Evolutionary conservation across 2,329 filamentous ascomycete genomes (phyloP), one percentile per base, ranked within the genome.

Genomic region (Botrytis tulipae): DNA sequence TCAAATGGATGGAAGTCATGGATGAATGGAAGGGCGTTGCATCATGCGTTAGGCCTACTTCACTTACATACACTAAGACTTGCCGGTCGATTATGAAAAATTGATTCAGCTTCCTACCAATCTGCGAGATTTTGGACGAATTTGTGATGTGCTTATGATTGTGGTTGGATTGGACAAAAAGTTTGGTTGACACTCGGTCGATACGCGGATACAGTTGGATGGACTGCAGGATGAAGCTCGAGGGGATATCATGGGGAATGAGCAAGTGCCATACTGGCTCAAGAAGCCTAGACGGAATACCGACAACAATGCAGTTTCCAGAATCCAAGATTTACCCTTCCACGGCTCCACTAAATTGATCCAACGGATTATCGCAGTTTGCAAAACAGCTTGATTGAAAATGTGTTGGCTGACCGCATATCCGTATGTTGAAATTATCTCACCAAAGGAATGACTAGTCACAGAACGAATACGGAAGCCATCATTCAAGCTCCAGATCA

Each of bases 101-200:
- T 71, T 69, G 71, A 73, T 68, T 69, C 71, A 61, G 42, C 63
- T 73, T 73, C 71, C 71, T 73, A 60, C 71, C 71, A 69, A 48
- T 37, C 54, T 62, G 12, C 37, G 57, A 62, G 54, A 60, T 35
- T 62, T 14, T 46, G 51, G 57, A 46, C 57, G 68, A 70, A 40
- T 20, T 62, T 44, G 51, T 62, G 57, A 70, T 70, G n/a, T 69
- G 40, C 29, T 73, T 32, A 54, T 73, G 29, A 46, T 61, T 62
- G 8, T 35, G 51, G 29, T 61, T 42, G 68, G 18, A 37, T 46
- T 37, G 68, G 66, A 42, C 42, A 35, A 20, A 22, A 29, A 48
- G 16, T 37, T 20, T n/a, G 37, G 35, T 51, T 32, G 48, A 57
- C 29, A 44, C 37, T 51, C 22, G 35, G 25, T 42, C n/a, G 35